These are phyloP conservation scores for Pleurotus tuber-regium DNA, from an alignment of 768 basidiomycete species.

Conservation along the genomic window DNA sequence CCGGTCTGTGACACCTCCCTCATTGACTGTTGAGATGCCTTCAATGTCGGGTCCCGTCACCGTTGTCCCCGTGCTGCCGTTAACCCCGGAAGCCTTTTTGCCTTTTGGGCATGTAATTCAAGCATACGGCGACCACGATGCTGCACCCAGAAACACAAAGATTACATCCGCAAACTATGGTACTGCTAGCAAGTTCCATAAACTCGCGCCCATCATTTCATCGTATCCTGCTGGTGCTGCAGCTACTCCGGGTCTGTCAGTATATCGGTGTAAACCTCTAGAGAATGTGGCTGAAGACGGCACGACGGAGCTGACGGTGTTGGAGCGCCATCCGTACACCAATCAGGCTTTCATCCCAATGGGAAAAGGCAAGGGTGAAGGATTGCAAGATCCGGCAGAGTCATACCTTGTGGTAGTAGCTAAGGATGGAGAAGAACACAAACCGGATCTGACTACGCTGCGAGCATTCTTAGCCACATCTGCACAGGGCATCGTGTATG, in stretches of 20 bases:
- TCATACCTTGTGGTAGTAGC: conserved; percentile 87
- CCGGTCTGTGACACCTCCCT: background rate
- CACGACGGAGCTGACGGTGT: conserved; percentile 57
- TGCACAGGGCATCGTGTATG: conserved; percentile 85
- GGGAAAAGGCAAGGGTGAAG: conserved; percentile 56
- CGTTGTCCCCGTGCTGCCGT: conserved; percentile 54
- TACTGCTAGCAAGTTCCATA: conserved; percentile 91
- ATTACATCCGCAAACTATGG: conserved; percentile 86
- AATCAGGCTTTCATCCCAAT: conserved; percentile 96
- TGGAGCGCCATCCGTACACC: conserved; percentile 88
- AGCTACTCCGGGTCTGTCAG: conserved; percentile 71
- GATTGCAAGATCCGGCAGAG: conserved; percentile 44
- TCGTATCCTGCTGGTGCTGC: conserved; percentile 58
- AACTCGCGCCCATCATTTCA: conserved; percentile 68
- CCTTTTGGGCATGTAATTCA: conserved; percentile 92
- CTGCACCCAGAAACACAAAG: conserved; percentile 65
- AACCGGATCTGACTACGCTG: conserved; percentile 71
- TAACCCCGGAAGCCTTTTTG: conserved; percentile 85
- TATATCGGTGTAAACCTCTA: conserved; percentile 74
- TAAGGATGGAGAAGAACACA: conserved; percentile 69
- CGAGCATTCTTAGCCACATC: conserved; percentile 81
- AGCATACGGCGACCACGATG: conserved; percentile 67
- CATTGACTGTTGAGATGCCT: background rate
- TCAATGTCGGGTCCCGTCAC: background rate
- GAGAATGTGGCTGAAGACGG: conserved; percentile 45